Evolutionary conservation across 2,329 filamentous ascomycete species (phyloP).

Genomic region (Calycina herbarum): DNA sequence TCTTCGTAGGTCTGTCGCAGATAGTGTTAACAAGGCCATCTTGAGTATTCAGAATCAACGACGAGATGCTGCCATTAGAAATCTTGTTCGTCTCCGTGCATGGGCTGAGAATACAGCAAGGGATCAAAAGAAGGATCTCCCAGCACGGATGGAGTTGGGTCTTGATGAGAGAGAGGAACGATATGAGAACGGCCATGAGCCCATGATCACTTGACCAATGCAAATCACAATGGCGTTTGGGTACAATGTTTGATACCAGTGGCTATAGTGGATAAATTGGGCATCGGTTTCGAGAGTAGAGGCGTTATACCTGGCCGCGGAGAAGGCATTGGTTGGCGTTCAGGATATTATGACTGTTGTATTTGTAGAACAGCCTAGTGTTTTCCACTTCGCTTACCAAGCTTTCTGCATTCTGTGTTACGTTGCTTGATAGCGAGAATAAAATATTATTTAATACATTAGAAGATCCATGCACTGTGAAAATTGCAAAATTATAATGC

Average conservation of each 20-base stretch:
- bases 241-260: constrained; percentile 1
- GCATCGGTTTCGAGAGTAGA: neutral
- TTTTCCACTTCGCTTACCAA: constrained; percentile 10
- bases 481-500: neutral
- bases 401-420: neutral
- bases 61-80: constrained; percentile 78
- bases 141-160: constrained; percentile 34
- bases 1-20: constrained; percentile 80
- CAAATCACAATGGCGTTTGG: constrained; percentile 1
- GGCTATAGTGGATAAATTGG: neutral
- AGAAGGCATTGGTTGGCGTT: constrained; percentile 6
- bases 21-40: constrained; percentile 86
- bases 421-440: constrained; percentile 1
- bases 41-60: constrained; percentile 69
- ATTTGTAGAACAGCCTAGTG: constrained; percentile 10
- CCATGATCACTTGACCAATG: constrained; percentile 33
- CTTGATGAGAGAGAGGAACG: constrained; percentile 28
- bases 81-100: constrained; percentile 76
- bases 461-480: neutral
- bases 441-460: constrained; percentile 27
- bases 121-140: constrained; percentile 38
- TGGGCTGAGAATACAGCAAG: constrained; percentile 68
- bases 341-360: constrained; percentile 2
- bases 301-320: constrained; percentile 5
- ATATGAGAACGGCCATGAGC: constrained; percentile 30